Evolutionary conservation across 1,284 basidiomycete genomes (phyloP).

Genomic region (Cutaneotrichosporon sp.): DNA sequence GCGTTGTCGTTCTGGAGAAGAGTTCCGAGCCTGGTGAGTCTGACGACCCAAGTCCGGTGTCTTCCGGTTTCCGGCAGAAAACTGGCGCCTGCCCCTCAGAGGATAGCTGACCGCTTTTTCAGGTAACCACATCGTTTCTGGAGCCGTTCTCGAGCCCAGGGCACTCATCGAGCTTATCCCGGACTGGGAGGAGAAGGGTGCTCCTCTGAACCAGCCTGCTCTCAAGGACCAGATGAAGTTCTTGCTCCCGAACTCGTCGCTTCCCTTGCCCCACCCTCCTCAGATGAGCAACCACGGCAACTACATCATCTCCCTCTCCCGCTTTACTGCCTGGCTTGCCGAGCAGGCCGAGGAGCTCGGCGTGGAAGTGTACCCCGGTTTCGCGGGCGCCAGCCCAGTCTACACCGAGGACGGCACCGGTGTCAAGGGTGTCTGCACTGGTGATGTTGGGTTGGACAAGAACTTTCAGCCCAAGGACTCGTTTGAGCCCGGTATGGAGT

Average conservation of each 20-base stretch:
- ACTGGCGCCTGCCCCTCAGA: no score
- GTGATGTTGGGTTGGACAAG: slow-evolving; percentile 89
- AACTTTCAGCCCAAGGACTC: slow-evolving; percentile 72
- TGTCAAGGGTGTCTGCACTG: slow-evolving; percentile 82
- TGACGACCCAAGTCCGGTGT: not conserved
- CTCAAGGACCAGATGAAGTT: slow-evolving; percentile 80
- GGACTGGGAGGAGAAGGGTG: slow-evolving; percentile 64
- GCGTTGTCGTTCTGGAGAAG: slow-evolving; percentile 94
- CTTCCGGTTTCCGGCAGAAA: not conserved
- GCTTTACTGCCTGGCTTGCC: slow-evolving; percentile 84
- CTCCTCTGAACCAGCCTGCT: slow-evolving; percentile 70
- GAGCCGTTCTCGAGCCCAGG: slow-evolving; percentile 88
- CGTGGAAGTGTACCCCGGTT: slow-evolving; percentile 96
- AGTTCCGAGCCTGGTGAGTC: slow-evolving; percentile 83
- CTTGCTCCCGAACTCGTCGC: slow-evolving; percentile 63
- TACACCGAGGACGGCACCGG: slow-evolving; percentile 63
- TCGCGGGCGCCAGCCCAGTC: slow-evolving; percentile 80
- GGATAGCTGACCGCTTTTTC: not conserved
- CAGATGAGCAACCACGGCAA: slow-evolving; percentile 96
- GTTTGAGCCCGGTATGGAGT: slow-evolving; percentile 97
- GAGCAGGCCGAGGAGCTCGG: slow-evolving; percentile 77
- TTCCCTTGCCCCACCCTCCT: slow-evolving; percentile 92
- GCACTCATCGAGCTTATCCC: slow-evolving; percentile 90
- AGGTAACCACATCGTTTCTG: slow-evolving; percentile 95
- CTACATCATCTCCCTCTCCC: slow-evolving; percentile 87